Evolutionary conservation across 2,329 filamentous ascomycete species (phyloP), one percentile per base, ranked within the genome.

Genomic region (Tolypocladium paradoxum): DNA sequence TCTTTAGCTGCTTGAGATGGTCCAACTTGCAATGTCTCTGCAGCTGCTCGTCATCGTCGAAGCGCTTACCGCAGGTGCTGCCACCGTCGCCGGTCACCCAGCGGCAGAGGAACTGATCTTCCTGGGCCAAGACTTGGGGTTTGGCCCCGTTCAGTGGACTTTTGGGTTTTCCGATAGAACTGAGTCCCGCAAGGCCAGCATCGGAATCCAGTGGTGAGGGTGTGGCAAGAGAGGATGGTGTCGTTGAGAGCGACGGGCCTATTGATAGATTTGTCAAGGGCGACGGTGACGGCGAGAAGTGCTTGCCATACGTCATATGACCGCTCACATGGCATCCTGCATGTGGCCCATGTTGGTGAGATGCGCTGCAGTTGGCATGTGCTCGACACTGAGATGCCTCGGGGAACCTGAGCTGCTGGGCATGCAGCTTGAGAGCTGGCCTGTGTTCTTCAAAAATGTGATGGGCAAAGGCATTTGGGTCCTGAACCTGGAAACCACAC

Each of bases 11-110:
- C 53, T 71, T 72, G 33, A 79, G 69, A 61, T 84, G 82, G 2
- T 65, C 64, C 12, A 71, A 62, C 24, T 76, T 76, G 55, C 80
- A 74, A 61, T 85, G 82, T 22, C 70, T 66, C 58, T 84, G 81
- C 35, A 85, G 70, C 5, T 74, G 71, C 48, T 76, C 72, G 18
- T 77, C 69, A 29, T 71, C 67, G 1, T 64, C 61, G 56, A 77
- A 79, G 1, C 61, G 60, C 47, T 63, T 56, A 9, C 60, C 63
- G 51, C 72, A 74, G 11, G 66, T 51, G 40, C 43, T 6, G n/a
- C 29, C 50, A 6, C 46, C 55, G 9, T 56, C 49, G 2, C 61
- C 65, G 6, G 56, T 50, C 4, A 60, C 54, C 71, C 70, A 73
- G 24, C 60, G 63, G 54, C 71, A 73, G 9, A 54, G 54, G 46